phyloP scores from a whole-genome alignment of 1,284 basidiomycete genomes.

The Porogramme epimiltina region DNA sequence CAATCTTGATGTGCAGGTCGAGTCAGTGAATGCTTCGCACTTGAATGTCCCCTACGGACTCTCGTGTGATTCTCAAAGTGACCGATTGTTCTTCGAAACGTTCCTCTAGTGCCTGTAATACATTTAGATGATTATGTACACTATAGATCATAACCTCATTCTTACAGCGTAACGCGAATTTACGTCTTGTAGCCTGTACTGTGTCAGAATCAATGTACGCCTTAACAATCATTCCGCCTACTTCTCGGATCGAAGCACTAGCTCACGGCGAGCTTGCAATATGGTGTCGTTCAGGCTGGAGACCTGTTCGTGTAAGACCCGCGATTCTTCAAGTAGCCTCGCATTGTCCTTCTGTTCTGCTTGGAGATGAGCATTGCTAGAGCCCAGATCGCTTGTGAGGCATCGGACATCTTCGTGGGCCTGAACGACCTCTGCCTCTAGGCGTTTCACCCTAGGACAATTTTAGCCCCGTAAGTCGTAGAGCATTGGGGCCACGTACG shows the following conservation, averaged over 20 bases:
- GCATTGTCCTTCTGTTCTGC: constrained; percentile 10
- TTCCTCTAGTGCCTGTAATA: constrained; percentile 53
- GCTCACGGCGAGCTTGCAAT: constrained; percentile 25
- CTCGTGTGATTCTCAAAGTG: constrained; percentile 52
- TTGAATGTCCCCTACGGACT: constrained; percentile 55
- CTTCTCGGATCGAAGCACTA: constrained; percentile 29
- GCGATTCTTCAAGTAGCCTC: constrained; percentile 13
- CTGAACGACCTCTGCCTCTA: constrained; percentile 21
- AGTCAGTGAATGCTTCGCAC: constrained; percentile 29
- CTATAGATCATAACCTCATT: not conserved
- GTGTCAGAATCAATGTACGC: not conserved
- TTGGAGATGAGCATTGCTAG: constrained; percentile 25
- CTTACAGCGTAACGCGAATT: constrained; percentile 30
- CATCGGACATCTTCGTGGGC: constrained; percentile 23
- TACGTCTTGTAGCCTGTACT: constrained; percentile 29
- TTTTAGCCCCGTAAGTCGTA: too few species aligned
- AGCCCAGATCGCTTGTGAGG: constrained; percentile 33
- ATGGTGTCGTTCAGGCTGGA: constrained; percentile 12
- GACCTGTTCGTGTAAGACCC: constrained; percentile 12
- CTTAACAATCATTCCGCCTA: constrained; percentile 3
- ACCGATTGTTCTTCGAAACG: constrained; percentile 59
- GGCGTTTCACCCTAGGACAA: too few species aligned
- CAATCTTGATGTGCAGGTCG: too few species aligned
- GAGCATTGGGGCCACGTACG: too few species aligned
- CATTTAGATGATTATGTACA: too few species aligned